Conservation (phyloP, 768 basidiomycete genomes). For the Mycena capillaripes region DNA sequence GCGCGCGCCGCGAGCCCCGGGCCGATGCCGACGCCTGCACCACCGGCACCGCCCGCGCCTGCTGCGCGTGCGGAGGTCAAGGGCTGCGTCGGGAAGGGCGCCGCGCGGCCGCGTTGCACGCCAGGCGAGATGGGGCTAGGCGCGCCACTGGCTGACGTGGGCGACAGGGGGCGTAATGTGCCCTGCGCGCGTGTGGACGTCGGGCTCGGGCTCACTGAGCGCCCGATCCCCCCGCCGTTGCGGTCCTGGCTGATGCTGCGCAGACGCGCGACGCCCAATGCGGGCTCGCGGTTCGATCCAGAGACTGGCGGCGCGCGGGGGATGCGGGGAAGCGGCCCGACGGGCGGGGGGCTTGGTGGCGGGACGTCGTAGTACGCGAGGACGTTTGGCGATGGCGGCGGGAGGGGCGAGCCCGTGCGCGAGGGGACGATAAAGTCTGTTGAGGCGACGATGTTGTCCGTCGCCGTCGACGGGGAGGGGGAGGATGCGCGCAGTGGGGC, state of each 20-base stretch:
- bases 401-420: conserved; percentile 28
- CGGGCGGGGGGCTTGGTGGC: conserved; percentile 66
- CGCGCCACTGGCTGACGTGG: too few species aligned
- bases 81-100: conserved; percentile 66
- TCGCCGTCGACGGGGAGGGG: conserved; percentile 30
- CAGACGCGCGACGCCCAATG: conserved; percentile 24
- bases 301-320: conserved; percentile 38
- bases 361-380: conserved; percentile 64
- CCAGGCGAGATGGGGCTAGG: conserved; percentile 18
- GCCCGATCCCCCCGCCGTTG: neutral
- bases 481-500: conserved; percentile 22
- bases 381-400: conserved; percentile 56
- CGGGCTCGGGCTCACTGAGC: neutral
- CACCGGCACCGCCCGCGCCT: conserved; percentile 34
- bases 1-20: conserved; percentile 45
- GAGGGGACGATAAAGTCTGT: conserved; percentile 52
- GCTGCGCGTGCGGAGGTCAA: conserved; percentile 38
- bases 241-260: conserved; percentile 34
- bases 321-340: conserved; percentile 57
- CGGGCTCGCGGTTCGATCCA: conserved; percentile 16
- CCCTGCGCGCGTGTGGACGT: neutral
- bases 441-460: conserved; percentile 41
- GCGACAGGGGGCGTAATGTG: too few species aligned
- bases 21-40: conserved; percentile 29
- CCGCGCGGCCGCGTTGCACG: conserved; percentile 61